Evolutionary conservation across 2,329 filamentous ascomycete genomes (phyloP).

Genomic region (Neofusicoccum kwambonambiense): DNA sequence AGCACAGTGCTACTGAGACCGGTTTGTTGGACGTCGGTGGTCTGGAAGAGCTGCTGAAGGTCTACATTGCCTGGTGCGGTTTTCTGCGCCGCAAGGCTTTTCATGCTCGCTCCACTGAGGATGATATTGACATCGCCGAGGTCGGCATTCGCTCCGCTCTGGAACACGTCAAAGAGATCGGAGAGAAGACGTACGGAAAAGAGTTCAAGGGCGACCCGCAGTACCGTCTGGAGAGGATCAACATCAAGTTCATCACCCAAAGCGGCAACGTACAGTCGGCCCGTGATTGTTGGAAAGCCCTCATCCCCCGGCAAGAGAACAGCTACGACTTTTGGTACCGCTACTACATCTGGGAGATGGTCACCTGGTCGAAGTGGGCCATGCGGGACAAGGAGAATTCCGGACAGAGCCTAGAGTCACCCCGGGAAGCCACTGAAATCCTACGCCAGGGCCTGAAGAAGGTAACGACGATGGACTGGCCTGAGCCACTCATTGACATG

Average conservation of each 20-base stretch:
- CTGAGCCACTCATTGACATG: conserved; percentile 71
- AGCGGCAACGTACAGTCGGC: conserved; percentile 76
- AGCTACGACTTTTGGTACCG: conserved; percentile 92
- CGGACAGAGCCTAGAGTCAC: conserved; percentile 54
- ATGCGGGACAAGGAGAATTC: conserved; percentile 51
- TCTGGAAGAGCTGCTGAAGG: conserved; percentile 83
- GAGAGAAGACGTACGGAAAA: conserved; percentile 72
- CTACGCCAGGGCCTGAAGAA: conserved; percentile 67
- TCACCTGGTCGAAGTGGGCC: conserved; percentile 61
- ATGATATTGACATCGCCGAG: conserved; percentile 79
- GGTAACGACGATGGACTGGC: conserved; percentile 67
- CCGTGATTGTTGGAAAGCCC: conserved; percentile 71
- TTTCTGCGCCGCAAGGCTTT: conserved; percentile 87
- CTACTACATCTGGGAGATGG: conserved; percentile 91
- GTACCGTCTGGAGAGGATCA: conserved; percentile 85
- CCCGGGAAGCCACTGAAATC: conserved; percentile 71
- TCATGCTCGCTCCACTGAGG: conserved; percentile 69
- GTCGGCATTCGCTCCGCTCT: conserved; percentile 83
- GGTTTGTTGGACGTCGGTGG: conserved; percentile 81
- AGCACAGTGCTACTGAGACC: conserved; percentile 86
- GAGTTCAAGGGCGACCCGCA: conserved; percentile 82
- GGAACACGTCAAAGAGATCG: conserved; percentile 76
- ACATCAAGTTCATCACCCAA: conserved; percentile 87
- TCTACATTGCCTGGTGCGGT: conserved; percentile 92
- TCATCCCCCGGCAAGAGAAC: conserved; percentile 68